phyloP scores from a whole-genome alignment of 2,329 filamentous ascomycete genomes.

The Cytospora schulzeri region DNA sequence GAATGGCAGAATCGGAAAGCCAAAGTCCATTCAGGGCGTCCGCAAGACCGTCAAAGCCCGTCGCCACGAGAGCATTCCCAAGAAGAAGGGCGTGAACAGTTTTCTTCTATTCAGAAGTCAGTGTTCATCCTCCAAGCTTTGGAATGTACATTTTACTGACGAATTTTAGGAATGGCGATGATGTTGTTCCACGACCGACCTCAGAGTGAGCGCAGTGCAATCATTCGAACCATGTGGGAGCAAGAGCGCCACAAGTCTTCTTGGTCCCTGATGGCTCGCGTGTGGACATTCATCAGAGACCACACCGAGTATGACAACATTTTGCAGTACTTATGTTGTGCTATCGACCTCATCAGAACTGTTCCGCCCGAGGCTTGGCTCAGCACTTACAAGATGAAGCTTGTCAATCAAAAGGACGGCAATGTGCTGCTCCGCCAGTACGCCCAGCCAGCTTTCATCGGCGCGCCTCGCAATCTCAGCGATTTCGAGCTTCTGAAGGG shows the following conservation, averaged over 20 bases:
- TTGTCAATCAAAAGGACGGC: not conserved
- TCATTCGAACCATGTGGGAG: conserved; percentile 21
- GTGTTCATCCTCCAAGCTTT: not conserved
- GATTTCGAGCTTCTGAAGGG: conserved; percentile 18
- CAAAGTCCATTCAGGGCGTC: not conserved
- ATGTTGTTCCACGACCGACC: not conserved
- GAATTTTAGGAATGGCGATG: conserved; percentile 4
- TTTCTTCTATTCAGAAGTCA: conserved; percentile 22
- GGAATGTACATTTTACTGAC: not conserved
- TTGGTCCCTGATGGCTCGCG: conserved; percentile 11
- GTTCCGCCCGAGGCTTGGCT: conserved; percentile 6
- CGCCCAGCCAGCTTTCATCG: not conserved
- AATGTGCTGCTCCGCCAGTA: not conserved
- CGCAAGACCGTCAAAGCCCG: not conserved
- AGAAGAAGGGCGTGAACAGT: conserved; percentile 19
- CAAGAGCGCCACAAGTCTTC: conserved; percentile 16
- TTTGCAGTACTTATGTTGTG: not conserved
- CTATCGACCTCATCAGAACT: not conserved
- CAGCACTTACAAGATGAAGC: not conserved
- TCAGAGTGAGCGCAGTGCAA: not conserved
- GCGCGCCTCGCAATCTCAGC: not conserved
- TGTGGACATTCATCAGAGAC: conserved; percentile 23
- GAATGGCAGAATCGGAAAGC: conserved; percentile 4
- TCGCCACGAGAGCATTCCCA: not conserved
- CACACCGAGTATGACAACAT: conserved; percentile 2